Evolutionary conservation across 441 rosid genomes (phyloP).

Genomic region (Populus trichocarpa): DNA sequence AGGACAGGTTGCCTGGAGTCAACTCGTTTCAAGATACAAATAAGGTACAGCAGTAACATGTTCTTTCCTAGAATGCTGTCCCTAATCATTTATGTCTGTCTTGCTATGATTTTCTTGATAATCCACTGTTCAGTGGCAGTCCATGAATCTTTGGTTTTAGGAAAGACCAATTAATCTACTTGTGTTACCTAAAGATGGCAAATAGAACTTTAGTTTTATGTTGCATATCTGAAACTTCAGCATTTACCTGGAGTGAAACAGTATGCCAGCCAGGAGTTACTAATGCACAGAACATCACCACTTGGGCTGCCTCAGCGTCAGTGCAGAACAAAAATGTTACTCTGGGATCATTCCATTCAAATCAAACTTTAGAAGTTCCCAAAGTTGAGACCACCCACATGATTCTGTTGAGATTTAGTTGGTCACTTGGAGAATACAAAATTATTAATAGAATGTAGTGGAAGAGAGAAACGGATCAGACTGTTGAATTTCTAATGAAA

Average conservation of each 20-base stretch:
- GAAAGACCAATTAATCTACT: neutral
- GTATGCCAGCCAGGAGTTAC: neutral
- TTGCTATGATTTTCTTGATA: neutral
- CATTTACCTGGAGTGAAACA: neutral
- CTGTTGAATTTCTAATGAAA: neutral
- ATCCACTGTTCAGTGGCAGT: neutral
- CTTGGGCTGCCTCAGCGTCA: neutral
- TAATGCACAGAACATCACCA: neutral
- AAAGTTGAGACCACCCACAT: neutral
- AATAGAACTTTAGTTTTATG: neutral
- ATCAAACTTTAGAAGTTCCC: neutral
- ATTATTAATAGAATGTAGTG: neutral
- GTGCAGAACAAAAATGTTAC: neutral
- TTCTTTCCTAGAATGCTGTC: constrained; percentile 5
- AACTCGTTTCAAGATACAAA: constrained; percentile 88
- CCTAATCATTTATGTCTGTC: neutral
- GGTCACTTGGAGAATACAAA: neutral
- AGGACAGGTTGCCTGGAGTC: constrained; percentile 82
- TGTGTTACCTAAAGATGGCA: neutral
- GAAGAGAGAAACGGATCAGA: neutral
- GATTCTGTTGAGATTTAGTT: neutral
- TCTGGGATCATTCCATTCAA: neutral
- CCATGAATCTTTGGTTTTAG: neutral
- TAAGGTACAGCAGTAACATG: constrained; percentile 50
- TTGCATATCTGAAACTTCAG: neutral